A percentile compares a stretch with the other conserved stretches of the same genome.
These are phyloP conservation scores for Dactylonectria macrodidyma DNA, from an alignment of 2,329 filamentous ascomycete genomes.

Conservation along the genomic window DNA sequence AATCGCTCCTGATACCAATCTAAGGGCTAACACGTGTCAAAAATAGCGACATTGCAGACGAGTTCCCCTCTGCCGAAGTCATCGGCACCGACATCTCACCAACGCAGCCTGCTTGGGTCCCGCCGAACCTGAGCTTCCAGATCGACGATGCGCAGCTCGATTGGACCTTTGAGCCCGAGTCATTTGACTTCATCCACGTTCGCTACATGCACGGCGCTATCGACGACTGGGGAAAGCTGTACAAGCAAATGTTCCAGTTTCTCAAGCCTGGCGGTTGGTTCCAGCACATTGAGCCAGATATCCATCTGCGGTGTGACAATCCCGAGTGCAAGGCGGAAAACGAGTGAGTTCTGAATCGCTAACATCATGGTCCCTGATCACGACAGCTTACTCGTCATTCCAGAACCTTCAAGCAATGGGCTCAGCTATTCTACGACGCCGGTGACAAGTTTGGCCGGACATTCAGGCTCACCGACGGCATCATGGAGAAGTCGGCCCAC, in stretches of 20 bases:
- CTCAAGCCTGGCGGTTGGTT: slow-evolving; percentile 39
- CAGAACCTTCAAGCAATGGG: slow-evolving; percentile 35
- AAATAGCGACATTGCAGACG: slow-evolving; percentile 35
- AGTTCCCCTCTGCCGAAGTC: slow-evolving; percentile 33
- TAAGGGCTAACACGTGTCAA: neutral
- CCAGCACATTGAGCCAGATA: slow-evolving; percentile 35
- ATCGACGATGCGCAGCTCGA: slow-evolving; percentile 31
- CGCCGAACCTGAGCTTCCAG: slow-evolving; percentile 31
- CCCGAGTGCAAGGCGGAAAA: slow-evolving; percentile 25
- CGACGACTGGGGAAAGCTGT: slow-evolving; percentile 32
- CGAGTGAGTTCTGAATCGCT: slow-evolving; percentile 14
- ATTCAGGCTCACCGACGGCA: slow-evolving; percentile 31
- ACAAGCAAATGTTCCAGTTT: slow-evolving; percentile 30
- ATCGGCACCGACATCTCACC: slow-evolving; percentile 31
- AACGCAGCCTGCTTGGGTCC: slow-evolving; percentile 21
- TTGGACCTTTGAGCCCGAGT: slow-evolving; percentile 29
- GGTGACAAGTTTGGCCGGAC: slow-evolving; percentile 33
- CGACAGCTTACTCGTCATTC: too few relatives aligned
- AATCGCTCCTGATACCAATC: fast-evolving
- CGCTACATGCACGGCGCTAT: slow-evolving; percentile 39
- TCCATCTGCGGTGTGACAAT: slow-evolving; percentile 34
- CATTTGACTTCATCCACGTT: slow-evolving; percentile 36
- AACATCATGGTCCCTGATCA: too few relatives aligned
- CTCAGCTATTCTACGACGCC: slow-evolving; percentile 36
- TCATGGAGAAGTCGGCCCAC: slow-evolving; percentile 22